phyloP scores from a whole-genome alignment of 2,329 filamentous ascomycete species.

The Diaporthe longicolla region DNA sequence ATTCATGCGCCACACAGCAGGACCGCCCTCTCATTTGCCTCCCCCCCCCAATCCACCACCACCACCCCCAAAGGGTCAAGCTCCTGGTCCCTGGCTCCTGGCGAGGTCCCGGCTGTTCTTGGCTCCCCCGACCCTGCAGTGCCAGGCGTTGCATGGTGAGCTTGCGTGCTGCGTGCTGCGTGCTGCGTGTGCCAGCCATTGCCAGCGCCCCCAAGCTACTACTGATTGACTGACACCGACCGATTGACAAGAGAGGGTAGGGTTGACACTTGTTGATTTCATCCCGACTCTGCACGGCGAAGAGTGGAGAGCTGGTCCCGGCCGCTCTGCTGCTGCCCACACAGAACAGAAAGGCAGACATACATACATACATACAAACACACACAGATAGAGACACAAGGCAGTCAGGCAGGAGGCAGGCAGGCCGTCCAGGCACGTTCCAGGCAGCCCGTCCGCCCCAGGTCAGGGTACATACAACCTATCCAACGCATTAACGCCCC shows the following conservation, averaged over 20 bases:
- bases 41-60: not conserved
- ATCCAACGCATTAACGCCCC: constrained; percentile 24
- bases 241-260: constrained; percentile 4
- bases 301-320: constrained; percentile 25
- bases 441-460: constrained; percentile 1
- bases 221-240: not conserved
- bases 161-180: not conserved
- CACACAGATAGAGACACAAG: not conserved
- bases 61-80: constrained; percentile 16
- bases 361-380: no score
- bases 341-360: not conserved
- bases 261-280: constrained; percentile 2
- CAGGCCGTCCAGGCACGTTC: not conserved
- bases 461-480: constrained; percentile 32
- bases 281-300: constrained; percentile 16
- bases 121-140: not conserved
- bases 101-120: not conserved
- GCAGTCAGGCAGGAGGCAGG: not conserved
- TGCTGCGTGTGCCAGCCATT: not conserved
- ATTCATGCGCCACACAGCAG: constrained; percentile 35
- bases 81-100: not conserved
- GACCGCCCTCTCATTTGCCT: constrained; percentile 32
- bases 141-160: not conserved
- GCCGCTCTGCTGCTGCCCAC: constrained; percentile 8
- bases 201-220: no score